Conservation (phyloP, 2,329 filamentous ascomycete species). For the Dendryphion nanum region DNA sequence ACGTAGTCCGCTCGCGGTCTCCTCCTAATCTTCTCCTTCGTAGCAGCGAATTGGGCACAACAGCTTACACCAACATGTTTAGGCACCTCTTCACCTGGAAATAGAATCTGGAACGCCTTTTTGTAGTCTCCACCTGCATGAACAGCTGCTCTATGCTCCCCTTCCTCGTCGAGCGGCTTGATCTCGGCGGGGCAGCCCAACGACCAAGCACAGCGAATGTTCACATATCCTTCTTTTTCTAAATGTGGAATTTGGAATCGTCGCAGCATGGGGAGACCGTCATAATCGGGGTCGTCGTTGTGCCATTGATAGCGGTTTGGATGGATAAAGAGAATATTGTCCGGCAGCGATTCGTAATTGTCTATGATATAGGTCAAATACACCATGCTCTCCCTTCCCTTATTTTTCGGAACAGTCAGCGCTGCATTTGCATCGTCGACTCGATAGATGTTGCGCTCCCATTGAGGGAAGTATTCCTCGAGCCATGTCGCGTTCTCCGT, state of each 20-base stretch:
- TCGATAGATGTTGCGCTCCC: slow-evolving; percentile 43
- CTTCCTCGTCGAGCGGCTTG: slow-evolving; percentile 43
- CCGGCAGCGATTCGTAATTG: slow-evolving; percentile 40
- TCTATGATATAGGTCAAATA: slow-evolving; percentile 49
- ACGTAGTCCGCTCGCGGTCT: slow-evolving; percentile 50
- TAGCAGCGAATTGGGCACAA: slow-evolving; percentile 57
- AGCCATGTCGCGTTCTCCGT: slow-evolving; percentile 44
- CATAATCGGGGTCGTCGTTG: slow-evolving; percentile 54
- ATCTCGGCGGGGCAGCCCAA: slow-evolving; percentile 54
- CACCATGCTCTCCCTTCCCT: slow-evolving; percentile 51
- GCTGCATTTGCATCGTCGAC: slow-evolving; percentile 40
- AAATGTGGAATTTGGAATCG: slow-evolving; percentile 51
- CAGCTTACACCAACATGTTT: slow-evolving; percentile 50
- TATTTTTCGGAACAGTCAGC: slow-evolving; percentile 47
- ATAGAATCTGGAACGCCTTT: slow-evolving; percentile 50
- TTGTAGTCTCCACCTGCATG: slow-evolving; percentile 52
- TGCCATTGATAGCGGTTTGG: slow-evolving; percentile 48
- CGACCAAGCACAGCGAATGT: slow-evolving; percentile 53
- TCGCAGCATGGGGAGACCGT: slow-evolving; percentile 49
- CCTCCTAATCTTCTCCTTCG: slow-evolving; percentile 46
- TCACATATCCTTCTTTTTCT: slow-evolving; percentile 52
- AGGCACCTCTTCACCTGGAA: slow-evolving; percentile 43
- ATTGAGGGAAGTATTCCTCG: slow-evolving; percentile 35
- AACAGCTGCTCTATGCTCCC: slow-evolving; percentile 43
- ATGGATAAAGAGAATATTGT: slow-evolving; percentile 44